Conservation (phyloP, 345 rosid genomes). For the Hypericum androsaemum region DNA sequence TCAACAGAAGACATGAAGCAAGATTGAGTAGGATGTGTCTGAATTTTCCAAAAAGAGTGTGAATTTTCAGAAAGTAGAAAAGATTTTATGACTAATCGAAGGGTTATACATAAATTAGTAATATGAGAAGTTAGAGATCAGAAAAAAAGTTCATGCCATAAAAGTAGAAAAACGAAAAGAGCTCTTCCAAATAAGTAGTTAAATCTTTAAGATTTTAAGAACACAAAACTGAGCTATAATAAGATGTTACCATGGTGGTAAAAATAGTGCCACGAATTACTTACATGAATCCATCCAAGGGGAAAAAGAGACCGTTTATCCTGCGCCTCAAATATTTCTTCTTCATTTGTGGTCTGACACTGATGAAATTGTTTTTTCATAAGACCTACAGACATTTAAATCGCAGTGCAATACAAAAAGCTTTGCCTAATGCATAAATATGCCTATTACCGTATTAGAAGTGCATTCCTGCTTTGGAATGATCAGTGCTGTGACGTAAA, state of each 20-base stretch:
- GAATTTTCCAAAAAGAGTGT: conserved; percentile 20
- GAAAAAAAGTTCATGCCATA: no score
- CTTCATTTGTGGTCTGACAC: conserved; percentile 97
- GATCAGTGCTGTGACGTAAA: conserved; percentile 76
- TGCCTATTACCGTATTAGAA: conserved; percentile 64
- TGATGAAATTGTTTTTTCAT: conserved; percentile 17
- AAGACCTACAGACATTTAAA: no score
- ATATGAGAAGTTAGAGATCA: no score
- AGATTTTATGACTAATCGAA: not conserved
- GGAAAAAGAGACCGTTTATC: conserved; percentile 89
- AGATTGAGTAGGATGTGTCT: conserved; percentile 99
- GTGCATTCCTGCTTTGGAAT: conserved; percentile 98
- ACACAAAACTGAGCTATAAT: no score
- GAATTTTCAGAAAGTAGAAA: conserved; percentile 6
- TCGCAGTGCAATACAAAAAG: not conserved
- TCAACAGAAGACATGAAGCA: conserved; percentile 99
- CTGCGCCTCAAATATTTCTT: conserved; percentile 96
- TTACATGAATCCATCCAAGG: conserved; percentile 99
- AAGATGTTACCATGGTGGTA: no score
- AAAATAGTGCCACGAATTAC: conserved; percentile 14
- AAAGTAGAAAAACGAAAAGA: no score
- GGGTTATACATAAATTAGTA: not conserved
- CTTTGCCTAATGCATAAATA: conserved; percentile 2
- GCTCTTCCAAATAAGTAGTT: no score
- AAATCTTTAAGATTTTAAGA: no score